Evolutionary conservation across 2,329 filamentous ascomycete species (phyloP).

Genomic region (Mollisia scopiformis): DNA sequence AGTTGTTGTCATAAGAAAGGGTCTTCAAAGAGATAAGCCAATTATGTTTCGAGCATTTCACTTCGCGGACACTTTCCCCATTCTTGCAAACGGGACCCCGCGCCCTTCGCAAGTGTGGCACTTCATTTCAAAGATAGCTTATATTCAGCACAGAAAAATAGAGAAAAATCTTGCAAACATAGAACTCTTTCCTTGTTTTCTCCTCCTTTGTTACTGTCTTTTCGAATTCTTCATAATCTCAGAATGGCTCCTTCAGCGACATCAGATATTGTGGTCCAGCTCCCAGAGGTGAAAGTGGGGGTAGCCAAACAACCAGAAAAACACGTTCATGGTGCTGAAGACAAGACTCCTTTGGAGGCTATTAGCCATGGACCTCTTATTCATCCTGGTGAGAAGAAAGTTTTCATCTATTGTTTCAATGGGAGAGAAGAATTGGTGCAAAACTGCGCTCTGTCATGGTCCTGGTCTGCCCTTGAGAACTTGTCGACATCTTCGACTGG

Average conservation of each 20-base stretch:
- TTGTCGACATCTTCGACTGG: no score
- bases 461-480: background rate
- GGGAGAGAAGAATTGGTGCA: background rate
- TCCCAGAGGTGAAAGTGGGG: constrained; percentile 16
- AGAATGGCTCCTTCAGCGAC: constrained; percentile 28
- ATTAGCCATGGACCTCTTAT: constrained; percentile 37
- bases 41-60: background rate
- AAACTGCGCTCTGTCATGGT: background rate
- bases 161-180: background rate
- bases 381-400: constrained; percentile 24
- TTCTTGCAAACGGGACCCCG: background rate
- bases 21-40: background rate
- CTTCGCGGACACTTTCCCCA: constrained; percentile 2
- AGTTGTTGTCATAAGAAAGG: background rate
- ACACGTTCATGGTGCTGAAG: constrained; percentile 33
- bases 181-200: background rate
- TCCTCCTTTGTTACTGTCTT: background rate
- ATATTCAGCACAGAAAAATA: background rate
- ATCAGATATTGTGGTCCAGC: constrained; percentile 12
- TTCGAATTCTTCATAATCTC: background rate
- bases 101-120: background rate
- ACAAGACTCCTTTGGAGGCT: constrained; percentile 37
- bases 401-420: background rate
- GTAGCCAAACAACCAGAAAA: constrained; percentile 16
- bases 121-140: background rate